phyloP scores from a whole-genome alignment of 2,329 filamentous ascomycete species.

The Rasamsonia emersonii region DNA sequence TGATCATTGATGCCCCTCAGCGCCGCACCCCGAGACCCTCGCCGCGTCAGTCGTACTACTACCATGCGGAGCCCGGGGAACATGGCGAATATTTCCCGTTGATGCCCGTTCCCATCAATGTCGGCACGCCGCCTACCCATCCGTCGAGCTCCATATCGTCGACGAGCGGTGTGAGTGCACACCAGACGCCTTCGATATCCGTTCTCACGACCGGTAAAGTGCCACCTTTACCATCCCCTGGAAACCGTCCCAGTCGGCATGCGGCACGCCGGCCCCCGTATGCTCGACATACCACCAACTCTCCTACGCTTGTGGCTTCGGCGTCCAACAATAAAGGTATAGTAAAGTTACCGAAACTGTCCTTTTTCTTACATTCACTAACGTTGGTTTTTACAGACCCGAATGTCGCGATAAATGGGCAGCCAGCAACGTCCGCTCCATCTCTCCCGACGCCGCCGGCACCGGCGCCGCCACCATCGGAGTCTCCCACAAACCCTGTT shows the following conservation, averaged over 20 bases:
- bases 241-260: slow-evolving; percentile 50
- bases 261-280: slow-evolving; percentile 50
- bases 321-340: slow-evolving; percentile 34
- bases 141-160: slow-evolving; percentile 31
- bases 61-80: slow-evolving; percentile 57
- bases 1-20: slow-evolving; percentile 78
- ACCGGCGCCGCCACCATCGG: slow-evolving; percentile 21
- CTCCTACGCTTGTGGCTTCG: slow-evolving; percentile 59
- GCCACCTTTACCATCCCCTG: slow-evolving; percentile 73
- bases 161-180: slow-evolving; percentile 32
- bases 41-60: slow-evolving; percentile 48
- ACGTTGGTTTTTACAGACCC: slow-evolving; percentile 16
- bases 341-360: too few relatives aligned
- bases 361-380: slow-evolving; percentile 14
- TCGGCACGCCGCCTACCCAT: slow-evolving; percentile 33
- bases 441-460: slow-evolving; percentile 25
- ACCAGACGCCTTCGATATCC: slow-evolving; percentile 60
- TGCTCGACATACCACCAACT: slow-evolving; percentile 67
- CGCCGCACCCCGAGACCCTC: slow-evolving; percentile 73
- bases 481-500: slow-evolving; percentile 27
- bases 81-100: slow-evolving; percentile 77
- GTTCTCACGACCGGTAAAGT: slow-evolving; percentile 73
- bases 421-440: slow-evolving; percentile 20
- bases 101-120: slow-evolving; percentile 43
- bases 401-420: slow-evolving; percentile 17